phyloP scores from a whole-genome alignment of 768 basidiomycete species.

The Tylopilus balloui region DNA sequence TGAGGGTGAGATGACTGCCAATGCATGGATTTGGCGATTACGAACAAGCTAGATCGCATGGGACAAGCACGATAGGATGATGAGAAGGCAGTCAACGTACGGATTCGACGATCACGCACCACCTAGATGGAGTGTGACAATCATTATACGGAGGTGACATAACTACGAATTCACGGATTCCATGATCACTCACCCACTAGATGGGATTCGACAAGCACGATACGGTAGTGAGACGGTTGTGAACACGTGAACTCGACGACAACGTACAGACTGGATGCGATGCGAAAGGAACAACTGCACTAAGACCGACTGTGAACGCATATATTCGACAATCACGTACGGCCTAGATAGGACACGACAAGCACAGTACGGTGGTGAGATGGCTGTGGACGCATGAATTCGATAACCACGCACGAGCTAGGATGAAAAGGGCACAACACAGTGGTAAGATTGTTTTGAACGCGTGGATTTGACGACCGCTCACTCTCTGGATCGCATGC shows the following conservation, averaged over 20 bases:
- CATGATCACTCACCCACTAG: too few relatives aligned
- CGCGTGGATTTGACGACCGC: neutral
- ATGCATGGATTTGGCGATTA: too few relatives aligned
- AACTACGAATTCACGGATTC: too few relatives aligned
- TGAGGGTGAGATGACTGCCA: too few relatives aligned
- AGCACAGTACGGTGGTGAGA: neutral
- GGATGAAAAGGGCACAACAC: neutral
- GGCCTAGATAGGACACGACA: neutral
- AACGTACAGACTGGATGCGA: neutral
- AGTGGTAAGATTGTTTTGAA: neutral
- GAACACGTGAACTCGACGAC: neutral
- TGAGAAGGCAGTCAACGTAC: neutral
- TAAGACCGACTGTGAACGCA: neutral
- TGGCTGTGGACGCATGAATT: neutral
- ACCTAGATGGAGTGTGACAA: too few relatives aligned
- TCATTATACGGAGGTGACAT: too few relatives aligned
- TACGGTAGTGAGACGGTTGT: neutral
- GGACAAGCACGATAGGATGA: neutral
- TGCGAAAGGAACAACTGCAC: neutral
- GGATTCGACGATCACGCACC: too few relatives aligned
- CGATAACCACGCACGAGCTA: neutral
- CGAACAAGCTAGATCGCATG: too few relatives aligned
- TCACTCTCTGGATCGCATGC: neutral
- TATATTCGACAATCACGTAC: neutral
- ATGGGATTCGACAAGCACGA: neutral